Percentiles rank a stretch among this genome's conserved stretches.
Evolutionary conservation across 2,329 filamentous ascomycete species (phyloP).

Genomic region (Talaromyces verruculosus): DNA sequence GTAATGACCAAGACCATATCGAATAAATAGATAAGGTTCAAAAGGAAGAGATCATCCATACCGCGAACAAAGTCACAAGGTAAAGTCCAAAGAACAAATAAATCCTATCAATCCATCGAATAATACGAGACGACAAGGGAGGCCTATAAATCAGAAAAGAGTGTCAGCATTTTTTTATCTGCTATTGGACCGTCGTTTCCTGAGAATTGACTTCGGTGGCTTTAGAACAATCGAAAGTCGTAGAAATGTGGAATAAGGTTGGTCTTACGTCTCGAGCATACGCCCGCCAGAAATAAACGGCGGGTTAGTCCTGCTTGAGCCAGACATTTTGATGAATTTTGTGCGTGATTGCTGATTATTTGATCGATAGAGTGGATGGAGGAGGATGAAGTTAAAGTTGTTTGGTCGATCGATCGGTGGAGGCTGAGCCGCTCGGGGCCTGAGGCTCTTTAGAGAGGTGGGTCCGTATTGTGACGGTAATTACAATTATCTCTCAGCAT

Average conservation of each 20-base stretch:
- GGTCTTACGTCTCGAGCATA: conserved; percentile 37
- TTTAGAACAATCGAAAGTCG: background rate
- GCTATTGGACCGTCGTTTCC: background rate
- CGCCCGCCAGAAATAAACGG: conserved; percentile 45
- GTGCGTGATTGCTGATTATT: background rate
- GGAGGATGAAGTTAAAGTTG: background rate
- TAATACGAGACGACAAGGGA: conserved; percentile 46
- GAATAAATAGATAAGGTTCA: background rate
- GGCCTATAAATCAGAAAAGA: conserved; percentile 34
- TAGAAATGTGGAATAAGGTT: background rate
- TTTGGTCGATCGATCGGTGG: background rate
- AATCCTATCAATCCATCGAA: conserved; percentile 41
- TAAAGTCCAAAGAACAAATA: conserved; percentile 53
- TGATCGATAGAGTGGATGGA: background rate
- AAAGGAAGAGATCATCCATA: conserved; percentile 29
- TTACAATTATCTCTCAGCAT: background rate
- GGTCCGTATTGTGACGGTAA: background rate
- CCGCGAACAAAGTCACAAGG: conserved; percentile 50
- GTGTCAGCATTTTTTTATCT: conserved; percentile 9
- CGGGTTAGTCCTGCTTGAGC: conserved; percentile 26
- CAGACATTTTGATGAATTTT: conserved; percentile 34
- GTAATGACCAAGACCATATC: too few relatives aligned
- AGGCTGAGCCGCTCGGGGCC: background rate
- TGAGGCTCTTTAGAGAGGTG: background rate
- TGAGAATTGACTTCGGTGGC: background rate